Evolutionary conservation across 371 early-diverging fungal genomes (phyloP).

Genomic region (Mucor saturninus): DNA sequence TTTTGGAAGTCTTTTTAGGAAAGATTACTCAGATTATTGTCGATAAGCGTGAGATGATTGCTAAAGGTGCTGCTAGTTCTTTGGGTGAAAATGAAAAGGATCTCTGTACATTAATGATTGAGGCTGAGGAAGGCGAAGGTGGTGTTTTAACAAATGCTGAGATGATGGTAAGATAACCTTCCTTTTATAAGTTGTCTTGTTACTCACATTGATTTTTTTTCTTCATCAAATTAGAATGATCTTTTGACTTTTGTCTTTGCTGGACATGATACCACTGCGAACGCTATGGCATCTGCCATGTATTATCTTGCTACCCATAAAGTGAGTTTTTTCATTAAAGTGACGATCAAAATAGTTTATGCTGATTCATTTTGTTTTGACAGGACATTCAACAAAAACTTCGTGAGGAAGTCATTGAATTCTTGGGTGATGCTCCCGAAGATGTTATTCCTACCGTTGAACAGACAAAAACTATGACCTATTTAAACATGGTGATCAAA

Average conservation of each 20-base stretch:
- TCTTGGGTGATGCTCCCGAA: constrained; percentile 54
- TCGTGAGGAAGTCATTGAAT: constrained; percentile 50
- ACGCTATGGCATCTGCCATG: constrained; percentile 45
- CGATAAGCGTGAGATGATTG: constrained; percentile 34
- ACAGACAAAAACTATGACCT: constrained; percentile 45
- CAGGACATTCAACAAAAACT: constrained; percentile 56
- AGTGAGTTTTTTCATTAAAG: constrained; percentile 13
- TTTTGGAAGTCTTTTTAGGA: constrained; percentile 16
- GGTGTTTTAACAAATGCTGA: constrained; percentile 41
- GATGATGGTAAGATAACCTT: constrained; percentile 38
- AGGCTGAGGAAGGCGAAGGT: constrained; percentile 41
- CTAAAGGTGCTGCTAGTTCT: not conserved
- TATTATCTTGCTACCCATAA: constrained; percentile 52
- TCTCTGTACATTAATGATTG: constrained; percentile 60
- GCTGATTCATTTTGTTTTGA: too few species aligned
- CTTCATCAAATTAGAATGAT: constrained; percentile 29
- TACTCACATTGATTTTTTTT: constrained; percentile 21
- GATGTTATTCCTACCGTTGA: constrained; percentile 51
- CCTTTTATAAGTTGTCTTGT: too few species aligned
- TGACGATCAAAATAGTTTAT: not conserved
- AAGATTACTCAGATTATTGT: constrained; percentile 43
- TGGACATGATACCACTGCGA: constrained; percentile 63
- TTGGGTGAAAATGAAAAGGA: constrained; percentile 41
- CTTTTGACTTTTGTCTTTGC: too few species aligned
- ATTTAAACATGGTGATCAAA: constrained; percentile 49